Percentiles rank a stretch among this genome's conserved stretches.
phyloP scores from a whole-genome alignment of 805 yeast species.

The Priceomyces castillae region DNA sequence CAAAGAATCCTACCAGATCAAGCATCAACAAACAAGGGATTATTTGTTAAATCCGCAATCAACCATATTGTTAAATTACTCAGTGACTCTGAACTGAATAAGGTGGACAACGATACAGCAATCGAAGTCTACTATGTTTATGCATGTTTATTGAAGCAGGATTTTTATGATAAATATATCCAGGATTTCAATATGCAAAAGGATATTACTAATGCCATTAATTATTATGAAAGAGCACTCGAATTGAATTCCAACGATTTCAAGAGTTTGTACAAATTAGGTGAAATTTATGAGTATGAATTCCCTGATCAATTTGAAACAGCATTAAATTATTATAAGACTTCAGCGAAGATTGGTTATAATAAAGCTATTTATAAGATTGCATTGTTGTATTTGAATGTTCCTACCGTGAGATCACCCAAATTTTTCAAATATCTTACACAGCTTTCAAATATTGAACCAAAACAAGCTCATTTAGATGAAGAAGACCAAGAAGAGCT shows the following conservation, averaged over 20 bases:
- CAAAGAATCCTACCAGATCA: conserved; percentile 32
- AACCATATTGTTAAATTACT: conserved; percentile 37
- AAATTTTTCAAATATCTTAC: conserved; percentile 34
- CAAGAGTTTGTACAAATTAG: conserved; percentile 36
- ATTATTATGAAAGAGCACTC: conserved; percentile 30
- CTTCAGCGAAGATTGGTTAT: conserved; percentile 42
- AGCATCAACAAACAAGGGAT: conserved; percentile 28
- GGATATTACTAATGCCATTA: conserved; percentile 26
- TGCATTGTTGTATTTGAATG: conserved; percentile 35
- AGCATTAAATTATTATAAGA: conserved; percentile 34
- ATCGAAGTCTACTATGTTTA: conserved; percentile 36
- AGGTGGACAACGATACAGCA: conserved; percentile 14
- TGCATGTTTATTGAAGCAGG: conserved; percentile 38
- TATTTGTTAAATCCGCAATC: conserved; percentile 37
- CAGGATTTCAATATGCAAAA: conserved; percentile 37
- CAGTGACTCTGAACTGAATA: conserved; percentile 28
- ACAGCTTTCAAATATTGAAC: conserved; percentile 38
- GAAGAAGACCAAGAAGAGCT: conserved; percentile 41
- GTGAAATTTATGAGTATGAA: conserved; percentile 39
- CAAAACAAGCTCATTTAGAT: conserved; percentile 30
- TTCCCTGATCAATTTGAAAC: conserved; percentile 24
- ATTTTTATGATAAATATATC: conserved; percentile 26
- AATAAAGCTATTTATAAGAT: conserved; percentile 43
- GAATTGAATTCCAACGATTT: conserved; percentile 30
- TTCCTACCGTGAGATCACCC: conserved; percentile 31